A percentile compares a stretch with the other conserved stretches of the same genome.
These are phyloP conservation scores for Aureobasidium pullulans DNA, from an alignment of 2,329 filamentous ascomycete genomes.

Conservation along the genomic window DNA sequence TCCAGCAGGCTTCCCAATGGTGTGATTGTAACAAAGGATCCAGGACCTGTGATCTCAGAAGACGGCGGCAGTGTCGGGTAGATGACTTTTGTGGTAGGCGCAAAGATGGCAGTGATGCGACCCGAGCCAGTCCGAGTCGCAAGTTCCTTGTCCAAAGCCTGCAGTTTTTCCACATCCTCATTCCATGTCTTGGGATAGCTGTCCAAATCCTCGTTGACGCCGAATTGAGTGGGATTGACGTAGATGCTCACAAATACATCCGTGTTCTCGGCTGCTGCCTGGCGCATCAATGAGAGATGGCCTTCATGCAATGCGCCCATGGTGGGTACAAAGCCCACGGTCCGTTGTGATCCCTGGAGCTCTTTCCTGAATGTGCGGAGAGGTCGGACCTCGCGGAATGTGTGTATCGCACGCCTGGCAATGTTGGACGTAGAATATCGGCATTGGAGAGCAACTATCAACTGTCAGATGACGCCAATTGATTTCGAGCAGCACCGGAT, in stretches of 20 bases:
- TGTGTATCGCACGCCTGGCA: slow-evolving; percentile 36
- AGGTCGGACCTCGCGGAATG: slow-evolving; percentile 68
- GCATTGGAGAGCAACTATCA: background rate
- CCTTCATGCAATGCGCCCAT: slow-evolving; percentile 97
- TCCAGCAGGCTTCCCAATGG: slow-evolving; percentile 76
- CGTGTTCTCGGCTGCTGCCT: slow-evolving; percentile 75
- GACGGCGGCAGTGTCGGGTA: slow-evolving; percentile 75
- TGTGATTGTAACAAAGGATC: slow-evolving; percentile 86
- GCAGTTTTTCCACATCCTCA: slow-evolving; percentile 60
- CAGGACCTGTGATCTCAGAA: slow-evolving; percentile 65
- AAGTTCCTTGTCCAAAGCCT: slow-evolving; percentile 64
- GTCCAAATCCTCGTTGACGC: slow-evolving; percentile 74
- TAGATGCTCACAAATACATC: slow-evolving; percentile 88
- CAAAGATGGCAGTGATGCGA: slow-evolving; percentile 74
- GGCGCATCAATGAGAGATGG: slow-evolving; percentile 76
- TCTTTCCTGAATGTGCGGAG: slow-evolving; percentile 63
- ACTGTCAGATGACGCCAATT: background rate
- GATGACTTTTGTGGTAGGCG: slow-evolving; percentile 74
- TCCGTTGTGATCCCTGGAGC: slow-evolving; percentile 58
- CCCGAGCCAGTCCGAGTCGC: slow-evolving; percentile 44
- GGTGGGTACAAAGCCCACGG: slow-evolving; percentile 84
- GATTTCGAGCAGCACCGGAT: background rate
- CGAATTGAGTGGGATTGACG: slow-evolving; percentile 96
- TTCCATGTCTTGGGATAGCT: slow-evolving; percentile 91
- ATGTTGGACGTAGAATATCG: background rate